Evolutionary conservation across 2,329 filamentous ascomycete species (phyloP).

Genomic region (Trichoderma brevicompactum): DNA sequence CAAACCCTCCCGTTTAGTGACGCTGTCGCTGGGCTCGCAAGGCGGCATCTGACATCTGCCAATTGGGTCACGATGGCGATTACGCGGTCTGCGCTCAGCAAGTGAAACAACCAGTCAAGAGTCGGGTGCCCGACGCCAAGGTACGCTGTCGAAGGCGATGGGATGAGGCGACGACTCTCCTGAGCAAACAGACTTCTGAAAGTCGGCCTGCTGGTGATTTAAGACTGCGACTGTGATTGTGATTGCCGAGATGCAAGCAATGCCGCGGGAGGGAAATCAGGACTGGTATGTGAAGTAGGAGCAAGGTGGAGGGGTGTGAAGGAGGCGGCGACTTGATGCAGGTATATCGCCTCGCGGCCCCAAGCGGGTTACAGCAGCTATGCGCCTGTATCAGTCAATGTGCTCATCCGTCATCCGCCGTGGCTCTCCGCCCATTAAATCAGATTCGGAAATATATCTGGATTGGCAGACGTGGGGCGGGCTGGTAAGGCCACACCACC

Average conservation of each 20-base stretch:
- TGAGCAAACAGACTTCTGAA: not conserved
- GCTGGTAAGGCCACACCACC: conserved; percentile 35
- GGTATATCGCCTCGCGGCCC: conserved; percentile 33
- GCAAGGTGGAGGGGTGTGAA: conserved; percentile 23
- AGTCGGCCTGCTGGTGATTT: not conserved
- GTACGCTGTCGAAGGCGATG: not conserved
- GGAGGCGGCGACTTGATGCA: conserved; percentile 20
- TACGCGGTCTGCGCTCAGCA: conserved; percentile 17
- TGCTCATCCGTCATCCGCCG: conserved; percentile 45
- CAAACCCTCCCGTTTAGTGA: conserved; percentile 31
- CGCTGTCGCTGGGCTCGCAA: conserved; percentile 27
- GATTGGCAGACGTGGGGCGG: conserved; percentile 44
- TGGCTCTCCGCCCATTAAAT: conserved; percentile 52
- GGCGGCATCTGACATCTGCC: conserved; percentile 23
- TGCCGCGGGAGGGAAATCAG: not conserved
- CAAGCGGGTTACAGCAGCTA: conserved; percentile 40
- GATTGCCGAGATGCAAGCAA: conserved; percentile 26
- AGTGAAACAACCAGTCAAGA: conserved; percentile 17
- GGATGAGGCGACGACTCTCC: not conserved
- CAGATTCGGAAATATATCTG: conserved; percentile 55
- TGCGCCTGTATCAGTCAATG: conserved; percentile 40
- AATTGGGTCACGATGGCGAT: conserved; percentile 12
- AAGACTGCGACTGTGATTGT: not conserved
- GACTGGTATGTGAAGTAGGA: conserved; percentile 15
- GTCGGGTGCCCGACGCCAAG: conserved; percentile 10